Evolutionary conservation across 106 monocot genomes (phyloP).

Genomic region (Platanthera guangdongensis): DNA sequence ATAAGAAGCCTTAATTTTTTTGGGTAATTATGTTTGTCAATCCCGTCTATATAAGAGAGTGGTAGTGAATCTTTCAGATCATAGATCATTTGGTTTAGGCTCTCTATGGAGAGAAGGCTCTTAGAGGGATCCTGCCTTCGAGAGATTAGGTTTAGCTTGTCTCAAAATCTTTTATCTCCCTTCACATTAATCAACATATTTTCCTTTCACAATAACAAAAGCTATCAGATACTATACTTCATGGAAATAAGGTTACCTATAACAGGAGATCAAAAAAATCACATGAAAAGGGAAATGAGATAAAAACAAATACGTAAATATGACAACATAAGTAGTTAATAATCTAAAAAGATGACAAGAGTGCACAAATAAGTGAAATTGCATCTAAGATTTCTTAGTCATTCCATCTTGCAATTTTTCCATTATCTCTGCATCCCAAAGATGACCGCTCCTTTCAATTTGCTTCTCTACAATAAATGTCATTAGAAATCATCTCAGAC

Average conservation of each 20-base stretch:
- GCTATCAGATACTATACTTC: neutral
- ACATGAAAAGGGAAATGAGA: neutral
- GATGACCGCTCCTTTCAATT: neutral
- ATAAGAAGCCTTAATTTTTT: too few species aligned
- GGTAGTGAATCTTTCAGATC: too few species aligned
- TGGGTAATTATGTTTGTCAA: too few species aligned
- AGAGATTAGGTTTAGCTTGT: too few species aligned
- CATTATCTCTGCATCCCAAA: neutral
- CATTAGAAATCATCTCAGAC: neutral
- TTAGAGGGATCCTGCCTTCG: too few species aligned
- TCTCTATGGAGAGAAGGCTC: too few species aligned
- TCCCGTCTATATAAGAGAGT: too few species aligned
- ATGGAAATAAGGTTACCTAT: neutral
- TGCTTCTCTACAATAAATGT: neutral
- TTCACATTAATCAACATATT: too few species aligned
- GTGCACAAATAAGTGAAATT: neutral
- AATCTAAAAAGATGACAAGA: neutral
- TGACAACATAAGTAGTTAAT: neutral
- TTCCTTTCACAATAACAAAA: too few species aligned
- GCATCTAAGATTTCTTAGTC: neutral
- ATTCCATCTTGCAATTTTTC: neutral
- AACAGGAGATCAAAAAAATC: neutral
- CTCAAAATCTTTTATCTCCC: too few species aligned
- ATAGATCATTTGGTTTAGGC: too few species aligned
- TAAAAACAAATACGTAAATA: neutral